Evolutionary conservation across 202 grass and related monocot species (phyloP).

Genomic region (Schoenoplectus tabernaemontani): DNA sequence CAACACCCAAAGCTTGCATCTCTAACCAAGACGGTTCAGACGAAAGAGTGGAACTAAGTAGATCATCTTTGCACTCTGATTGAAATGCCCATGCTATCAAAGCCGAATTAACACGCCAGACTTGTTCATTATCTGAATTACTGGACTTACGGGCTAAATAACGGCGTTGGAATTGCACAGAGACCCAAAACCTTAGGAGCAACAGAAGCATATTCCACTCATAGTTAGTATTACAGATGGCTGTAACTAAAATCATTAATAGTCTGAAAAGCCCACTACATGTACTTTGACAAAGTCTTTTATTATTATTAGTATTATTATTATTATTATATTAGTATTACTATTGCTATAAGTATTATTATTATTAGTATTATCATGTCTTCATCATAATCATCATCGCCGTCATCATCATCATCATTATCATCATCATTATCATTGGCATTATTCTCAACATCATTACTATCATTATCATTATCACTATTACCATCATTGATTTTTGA

Average conservation of each 20-base stretch:
- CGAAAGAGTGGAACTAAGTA: constrained; percentile 80
- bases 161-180: constrained; percentile 61
- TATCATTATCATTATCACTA: no score
- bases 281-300: not conserved
- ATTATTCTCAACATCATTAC: no score
- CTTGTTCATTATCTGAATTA: constrained; percentile 32
- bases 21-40: constrained; percentile 66
- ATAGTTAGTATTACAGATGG: not conserved
- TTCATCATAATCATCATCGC: no score
- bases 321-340: no score
- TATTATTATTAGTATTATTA: no score
- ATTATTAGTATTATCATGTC: no score
- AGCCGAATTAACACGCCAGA: constrained; percentile 42
- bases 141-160: constrained; percentile 34
- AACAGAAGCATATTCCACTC: constrained; percentile 32
- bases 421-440: no score
- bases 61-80: constrained; percentile 95
- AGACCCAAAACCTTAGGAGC: constrained; percentile 88
- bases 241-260: not conserved
- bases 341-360: no score
- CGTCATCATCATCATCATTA: no score
- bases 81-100: constrained; percentile 84
- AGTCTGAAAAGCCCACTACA: not conserved
- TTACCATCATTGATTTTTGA: no score
- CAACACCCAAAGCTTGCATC: constrained; percentile 78